Percentiles rank a stretch among this genome's conserved stretches.
Conservation (phyloP, 2,329 filamentous ascomycete genomes). For the Diaporthe nobilis region DNA sequence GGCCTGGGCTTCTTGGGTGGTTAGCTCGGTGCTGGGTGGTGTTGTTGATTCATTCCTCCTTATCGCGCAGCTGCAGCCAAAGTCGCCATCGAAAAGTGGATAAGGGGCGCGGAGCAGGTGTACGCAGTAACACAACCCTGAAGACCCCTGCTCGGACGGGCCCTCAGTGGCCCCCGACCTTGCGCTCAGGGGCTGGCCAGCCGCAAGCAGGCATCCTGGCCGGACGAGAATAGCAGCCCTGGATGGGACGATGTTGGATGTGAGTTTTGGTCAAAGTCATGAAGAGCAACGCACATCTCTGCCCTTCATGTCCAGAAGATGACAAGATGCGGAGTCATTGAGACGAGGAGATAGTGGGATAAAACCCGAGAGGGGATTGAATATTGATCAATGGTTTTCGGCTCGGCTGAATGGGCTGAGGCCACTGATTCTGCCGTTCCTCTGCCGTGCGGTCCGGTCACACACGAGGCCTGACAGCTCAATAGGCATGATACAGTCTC, state of each 20-base stretch:
- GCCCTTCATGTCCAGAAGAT: not conserved
- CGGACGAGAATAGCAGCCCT: constrained; percentile 14
- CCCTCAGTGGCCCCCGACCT: not conserved
- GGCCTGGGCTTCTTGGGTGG: not conserved
- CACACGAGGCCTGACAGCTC: not conserved
- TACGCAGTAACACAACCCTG: not conserved
- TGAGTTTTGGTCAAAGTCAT: constrained; percentile 10
- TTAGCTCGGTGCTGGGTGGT: not conserved
- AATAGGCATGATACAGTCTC: not conserved
- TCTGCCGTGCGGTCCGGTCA: not conserved
- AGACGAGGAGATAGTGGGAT: not conserved
- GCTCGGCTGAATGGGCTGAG: constrained; percentile 4
- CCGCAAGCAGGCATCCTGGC: constrained; percentile 1
- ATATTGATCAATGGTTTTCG: not conserved
- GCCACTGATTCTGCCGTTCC: not conserved
- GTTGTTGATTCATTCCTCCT: constrained; percentile 31
- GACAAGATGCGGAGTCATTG: not conserved
- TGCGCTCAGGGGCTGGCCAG: constrained; percentile 13
- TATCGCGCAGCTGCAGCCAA: constrained; percentile 8
- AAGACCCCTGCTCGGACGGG: constrained; percentile 18
- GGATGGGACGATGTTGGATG: not conserved
- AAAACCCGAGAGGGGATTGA: not conserved
- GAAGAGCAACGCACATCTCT: not conserved
- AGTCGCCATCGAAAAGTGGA: constrained; percentile 21
- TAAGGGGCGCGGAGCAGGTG: not conserved